Evolutionary conservation across 2,329 filamentous ascomycete genomes (phyloP).

Genomic region (Fusarium agapanthi): DNA sequence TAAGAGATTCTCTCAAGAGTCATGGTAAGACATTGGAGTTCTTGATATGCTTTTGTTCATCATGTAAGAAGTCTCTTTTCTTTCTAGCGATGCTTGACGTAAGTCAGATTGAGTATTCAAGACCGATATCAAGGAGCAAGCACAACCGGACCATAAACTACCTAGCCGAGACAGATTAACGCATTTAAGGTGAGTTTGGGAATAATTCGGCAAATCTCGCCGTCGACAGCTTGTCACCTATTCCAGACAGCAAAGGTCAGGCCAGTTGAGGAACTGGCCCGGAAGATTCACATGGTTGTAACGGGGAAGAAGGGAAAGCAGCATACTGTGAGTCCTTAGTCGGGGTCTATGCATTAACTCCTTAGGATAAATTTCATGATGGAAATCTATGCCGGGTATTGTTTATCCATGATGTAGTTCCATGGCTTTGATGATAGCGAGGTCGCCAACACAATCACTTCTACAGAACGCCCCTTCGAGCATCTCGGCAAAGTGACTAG

Average conservation of each 20-base stretch:
- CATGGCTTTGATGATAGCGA: not conserved
- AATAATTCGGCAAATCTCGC: no score
- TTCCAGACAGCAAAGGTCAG: not conserved
- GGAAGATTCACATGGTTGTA: not conserved
- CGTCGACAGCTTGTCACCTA: no score
- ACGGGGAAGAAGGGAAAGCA: no score
- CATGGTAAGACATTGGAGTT: no score
- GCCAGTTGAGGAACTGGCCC: not conserved
- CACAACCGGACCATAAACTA: not conserved
- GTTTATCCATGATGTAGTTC: not conserved
- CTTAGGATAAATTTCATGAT: no score
- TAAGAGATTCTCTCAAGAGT: no score
- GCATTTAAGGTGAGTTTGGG: rapidly evolving
- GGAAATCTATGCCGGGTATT: not conserved
- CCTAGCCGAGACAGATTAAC: not conserved
- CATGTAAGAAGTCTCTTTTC: not conserved
- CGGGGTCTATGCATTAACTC: rapidly evolving
- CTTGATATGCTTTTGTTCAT: not conserved
- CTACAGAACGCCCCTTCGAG: not conserved
- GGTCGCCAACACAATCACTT: not conserved
- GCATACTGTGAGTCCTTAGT: not conserved
- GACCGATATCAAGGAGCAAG: not conserved
- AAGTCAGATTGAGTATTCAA: not conserved
- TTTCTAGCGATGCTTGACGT: not conserved
- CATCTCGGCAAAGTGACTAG: not conserved